Evolutionary conservation across 1,284 basidiomycete species (phyloP), one percentile per base, ranked within the genome.

Genomic region (Pterula multifida): DNA sequence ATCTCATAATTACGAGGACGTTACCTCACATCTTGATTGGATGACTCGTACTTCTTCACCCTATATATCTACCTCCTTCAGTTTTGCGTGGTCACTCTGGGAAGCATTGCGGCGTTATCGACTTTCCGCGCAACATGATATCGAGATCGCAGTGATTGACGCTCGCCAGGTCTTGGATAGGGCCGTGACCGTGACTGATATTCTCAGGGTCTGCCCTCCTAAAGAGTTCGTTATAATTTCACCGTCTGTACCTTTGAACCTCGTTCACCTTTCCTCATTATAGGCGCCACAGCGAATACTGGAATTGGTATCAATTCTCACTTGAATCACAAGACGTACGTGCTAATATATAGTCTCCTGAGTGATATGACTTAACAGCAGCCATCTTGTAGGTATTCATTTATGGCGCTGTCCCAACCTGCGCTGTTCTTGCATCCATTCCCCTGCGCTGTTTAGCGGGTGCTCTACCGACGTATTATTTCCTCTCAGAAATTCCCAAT

Each of bases 81-180:
- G 80, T 63, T 83, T 86, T 57, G 76, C 73, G 26, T 87, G 84
- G 85, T 78, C 83, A 12, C 70, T 87, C 28, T 87, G 83, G 83
- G 85, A 87, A 59, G 85, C 84, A 3, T 71, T 81, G n/a, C 68
- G 81, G 52, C 75, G 84, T 21, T 85, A 84, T 58, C 76, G 79
- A 56, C 63, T 70, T 35, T 17, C 13, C 6, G 65, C 85, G 52
- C 86, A 87, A 62, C 80, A 85, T 54, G 77, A 82, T 50, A 67
- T 87, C 21, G 73, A 87, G 61, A 85, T 87, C 54, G 85, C 84
- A 11, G 68, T 87, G 50, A 86, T 87, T 59, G 83, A 87, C 66
- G 78, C 81, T 1, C 65, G 67, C 51, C 70, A 75, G 48, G 65
- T 86, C 26, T 63, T 69, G 21, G 72, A 71, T 39, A 69, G 73